These are phyloP conservation scores for Debaryomycetaceae sp. DNA, from an alignment of 1,139 yeast genomes.

Conservation along the genomic window DNA sequence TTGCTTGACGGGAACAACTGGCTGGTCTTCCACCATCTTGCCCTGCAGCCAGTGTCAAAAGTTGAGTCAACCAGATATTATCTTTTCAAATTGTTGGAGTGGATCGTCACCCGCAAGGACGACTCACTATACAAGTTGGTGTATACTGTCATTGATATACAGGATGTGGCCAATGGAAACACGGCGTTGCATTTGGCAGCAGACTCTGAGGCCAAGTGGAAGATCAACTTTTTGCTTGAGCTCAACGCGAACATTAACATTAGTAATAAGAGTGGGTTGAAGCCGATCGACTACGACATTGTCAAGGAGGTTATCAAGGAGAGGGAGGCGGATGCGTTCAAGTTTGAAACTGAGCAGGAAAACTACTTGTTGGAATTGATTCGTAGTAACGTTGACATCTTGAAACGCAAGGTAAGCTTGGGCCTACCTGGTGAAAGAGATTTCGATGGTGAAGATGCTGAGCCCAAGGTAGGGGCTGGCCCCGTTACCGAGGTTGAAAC, in stretches of 20 bases:
- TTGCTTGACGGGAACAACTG: slow-evolving; percentile 31
- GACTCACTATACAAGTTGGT: slow-evolving; percentile 59
- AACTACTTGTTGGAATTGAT: slow-evolving; percentile 34
- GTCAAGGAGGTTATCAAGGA: slow-evolving; percentile 28
- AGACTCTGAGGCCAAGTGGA: slow-evolving; percentile 75
- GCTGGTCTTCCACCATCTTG: slow-evolving; percentile 36
- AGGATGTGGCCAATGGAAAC: slow-evolving; percentile 76
- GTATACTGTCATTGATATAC: slow-evolving; percentile 64
- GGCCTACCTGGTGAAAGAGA: slow-evolving; percentile 12
- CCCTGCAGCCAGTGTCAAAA: slow-evolving; percentile 25
- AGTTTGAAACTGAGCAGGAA: slow-evolving; percentile 14
- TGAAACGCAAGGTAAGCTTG: slow-evolving; percentile 26
- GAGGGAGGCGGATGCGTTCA: slow-evolving; percentile 10
- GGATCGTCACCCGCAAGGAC: slow-evolving; percentile 49
- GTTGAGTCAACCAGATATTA: slow-evolving; percentile 55
- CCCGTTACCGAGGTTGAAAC: not conserved
- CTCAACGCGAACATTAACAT: slow-evolving; percentile 81
- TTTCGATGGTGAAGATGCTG: slow-evolving; percentile 4
- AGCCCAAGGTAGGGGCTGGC: not conserved
- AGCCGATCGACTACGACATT: slow-evolving; percentile 82
- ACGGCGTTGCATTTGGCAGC: slow-evolving; percentile 89
- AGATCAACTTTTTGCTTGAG: slow-evolving; percentile 74
- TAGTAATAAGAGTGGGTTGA: slow-evolving; percentile 78
- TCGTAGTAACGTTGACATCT: slow-evolving; percentile 31
- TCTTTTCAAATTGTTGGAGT: slow-evolving; percentile 70